A percentile compares a stretch with the other conserved stretches of the same genome.
phyloP scores from a whole-genome alignment of 1,139 yeast species.

The Geotrichum aggregatum region DNA sequence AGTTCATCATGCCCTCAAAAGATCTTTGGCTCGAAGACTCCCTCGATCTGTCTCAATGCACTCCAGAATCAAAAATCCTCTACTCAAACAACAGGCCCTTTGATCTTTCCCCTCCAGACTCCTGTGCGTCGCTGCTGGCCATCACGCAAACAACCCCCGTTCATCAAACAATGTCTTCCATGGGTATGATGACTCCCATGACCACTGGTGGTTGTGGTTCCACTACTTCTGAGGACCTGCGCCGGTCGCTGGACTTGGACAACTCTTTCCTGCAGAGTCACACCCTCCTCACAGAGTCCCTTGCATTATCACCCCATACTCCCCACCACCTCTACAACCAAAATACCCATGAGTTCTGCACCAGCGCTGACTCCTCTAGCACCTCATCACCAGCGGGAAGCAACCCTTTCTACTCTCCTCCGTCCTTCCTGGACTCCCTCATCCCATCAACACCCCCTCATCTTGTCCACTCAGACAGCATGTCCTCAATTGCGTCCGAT shows the following conservation, averaged over 20 bases:
- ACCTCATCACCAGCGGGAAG: conserved; percentile 18
- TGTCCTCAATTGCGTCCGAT: conserved; percentile 19
- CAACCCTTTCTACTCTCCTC: conserved; percentile 39
- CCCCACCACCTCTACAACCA: not conserved
- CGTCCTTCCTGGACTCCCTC: conserved; percentile 28
- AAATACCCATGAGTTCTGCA: not conserved
- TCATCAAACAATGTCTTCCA: conserved; percentile 8
- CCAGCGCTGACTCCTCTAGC: not conserved
- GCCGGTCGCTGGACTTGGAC: not conserved
- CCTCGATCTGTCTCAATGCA: not conserved
- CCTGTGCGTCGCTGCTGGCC: conserved; percentile 8
- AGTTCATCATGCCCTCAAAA: conserved; percentile 5
- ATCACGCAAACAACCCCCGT: conserved; percentile 9
- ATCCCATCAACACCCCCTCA: conserved; percentile 21
- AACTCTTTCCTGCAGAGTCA: not conserved
- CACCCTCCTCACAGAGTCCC: not conserved
- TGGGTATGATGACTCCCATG: conserved; percentile 8
- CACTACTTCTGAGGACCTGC: conserved; percentile 6
- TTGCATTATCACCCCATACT: conserved; percentile 3
- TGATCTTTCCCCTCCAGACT: conserved; percentile 10
- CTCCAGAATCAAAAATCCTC: conserved; percentile 20
- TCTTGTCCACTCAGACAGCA: conserved; percentile 18
- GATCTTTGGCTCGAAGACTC: conserved; percentile 2
- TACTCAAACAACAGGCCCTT: conserved; percentile 8
- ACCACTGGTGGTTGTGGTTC: not conserved